Evolutionary conservation across 164 flowering plant genomes (phyloP), one percentile per base, ranked within the genome.

Genomic region (Warburgia ugandensis): DNA sequence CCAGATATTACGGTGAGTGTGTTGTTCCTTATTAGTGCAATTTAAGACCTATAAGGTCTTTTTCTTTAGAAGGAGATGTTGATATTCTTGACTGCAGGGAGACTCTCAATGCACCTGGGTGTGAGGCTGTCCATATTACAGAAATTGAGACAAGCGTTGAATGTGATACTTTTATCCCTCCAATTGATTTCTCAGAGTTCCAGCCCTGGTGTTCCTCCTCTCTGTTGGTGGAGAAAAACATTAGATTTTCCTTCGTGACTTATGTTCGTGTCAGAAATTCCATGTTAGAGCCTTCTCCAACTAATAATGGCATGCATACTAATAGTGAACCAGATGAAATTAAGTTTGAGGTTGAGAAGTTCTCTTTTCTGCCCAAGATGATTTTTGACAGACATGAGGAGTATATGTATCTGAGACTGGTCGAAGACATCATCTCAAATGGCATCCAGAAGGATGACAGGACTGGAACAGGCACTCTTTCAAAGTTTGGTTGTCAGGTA

Each of bases 401-500:
- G 72, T 76, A 65, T 44, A 8, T 68, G 56, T 92, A 92, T 68
- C 69, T 86, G 10, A 38, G 68, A 60, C 52, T 92, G 71, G 84
- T 92, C 67, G 57, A 84, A 68, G 95, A 88, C 53, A 81, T 88
- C 53, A 68, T 92, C 48, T 68, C 76, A 10, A 71, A 62, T 73
- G 96, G 96, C 32, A 65, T 32, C 38, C 43, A 48, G 30, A 88
- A 82, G 63, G 84, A 71, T 74, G 99, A 92, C 60, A 77, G 94
- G 58, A 92, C 96, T 5, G 91, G 96, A 51, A 88, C 96, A 60
- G 99, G 97, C 30, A 86, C 94, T 23, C 48, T 84, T n/a, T 88
- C 97, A 3, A 85, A 80, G 68, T 92, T 92, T 73, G 99, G 97
- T 54, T 88, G 97, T 63, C 97, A 84, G 99, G 99, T 88, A 58